phyloP scores from a whole-genome alignment of 2,329 filamentous ascomycete genomes.

The Teratosphaeria gauchensis region DNA sequence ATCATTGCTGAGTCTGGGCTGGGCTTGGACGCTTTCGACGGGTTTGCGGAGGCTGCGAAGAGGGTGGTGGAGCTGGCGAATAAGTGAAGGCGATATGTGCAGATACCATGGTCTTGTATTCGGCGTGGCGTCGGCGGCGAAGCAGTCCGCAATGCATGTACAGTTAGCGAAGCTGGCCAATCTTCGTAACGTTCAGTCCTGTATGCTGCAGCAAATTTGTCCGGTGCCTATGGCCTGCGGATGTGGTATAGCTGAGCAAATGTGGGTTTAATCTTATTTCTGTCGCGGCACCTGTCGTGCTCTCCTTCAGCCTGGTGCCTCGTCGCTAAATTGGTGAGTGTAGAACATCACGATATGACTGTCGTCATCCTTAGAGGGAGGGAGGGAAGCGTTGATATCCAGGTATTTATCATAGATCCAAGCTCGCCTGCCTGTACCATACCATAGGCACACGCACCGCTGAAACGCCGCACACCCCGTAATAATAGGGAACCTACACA shows the following conservation, averaged over 20 bases:
- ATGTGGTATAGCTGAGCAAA: background rate
- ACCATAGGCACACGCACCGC: background rate
- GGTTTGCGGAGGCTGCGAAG: slow-evolving; percentile 61
- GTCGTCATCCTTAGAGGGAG: background rate
- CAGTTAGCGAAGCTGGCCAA: background rate
- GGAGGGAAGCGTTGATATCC: background rate
- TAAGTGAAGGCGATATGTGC: background rate
- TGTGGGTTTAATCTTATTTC: background rate
- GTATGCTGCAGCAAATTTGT: background rate
- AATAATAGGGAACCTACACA: background rate
- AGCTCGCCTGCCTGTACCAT: background rate
- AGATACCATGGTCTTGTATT: background rate
- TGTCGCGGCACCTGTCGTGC: no score
- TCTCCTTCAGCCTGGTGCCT: no score
- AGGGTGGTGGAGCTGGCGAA: slow-evolving; percentile 54
- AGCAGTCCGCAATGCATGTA: background rate
- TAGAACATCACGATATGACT: background rate
- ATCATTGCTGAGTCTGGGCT: slow-evolving; percentile 61
- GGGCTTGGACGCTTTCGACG: slow-evolving; percentile 60
- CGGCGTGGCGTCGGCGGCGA: background rate
- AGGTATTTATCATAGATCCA: background rate
- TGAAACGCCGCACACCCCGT: background rate
- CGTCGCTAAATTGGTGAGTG: background rate
- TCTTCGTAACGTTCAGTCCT: background rate
- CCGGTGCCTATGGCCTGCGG: no score